Evolutionary conservation across 2,329 filamentous ascomycete species (phyloP), one percentile per base, ranked within the genome.

Genomic region (Endoconidiophora polonica): DNA sequence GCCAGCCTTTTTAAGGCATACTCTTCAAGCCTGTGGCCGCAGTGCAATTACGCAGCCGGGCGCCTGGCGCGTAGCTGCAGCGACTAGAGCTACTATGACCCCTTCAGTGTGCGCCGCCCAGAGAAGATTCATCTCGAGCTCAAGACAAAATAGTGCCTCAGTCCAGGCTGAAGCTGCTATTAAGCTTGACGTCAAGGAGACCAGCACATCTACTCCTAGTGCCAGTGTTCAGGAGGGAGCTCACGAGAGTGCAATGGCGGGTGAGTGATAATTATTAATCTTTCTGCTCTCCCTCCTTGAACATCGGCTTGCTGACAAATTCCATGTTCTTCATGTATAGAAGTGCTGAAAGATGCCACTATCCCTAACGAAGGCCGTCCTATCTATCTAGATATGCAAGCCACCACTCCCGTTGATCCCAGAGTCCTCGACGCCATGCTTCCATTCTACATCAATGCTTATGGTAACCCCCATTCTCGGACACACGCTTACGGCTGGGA

Each of bases 401-500:
- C 91, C 36, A 98, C 91, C 1, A 98, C 91, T 0, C 91, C 91
- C 16, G 79, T 91, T 53, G 91, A 98, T 59, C 91, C 91, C 22
- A 79, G 91, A 56, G 91, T 98, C 29, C 75, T 98, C 43, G 91
- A 98, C 65, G 83, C 86, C 50, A 98, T 98, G 91, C 74, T 98
- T 40, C 91, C 91, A 0, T 98, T 79, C 66, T 87, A 88, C 63
- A 90, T 88, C 36, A 87, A 88, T 55, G 76, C 93, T 45, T 98
- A 94, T 62, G 91, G 91, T 57, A 98, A 98, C 66, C 91, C 91
- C 38, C 91, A 98, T 65, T 96, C 90, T 50, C 79, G 90, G 60
- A 98, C 91, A 52, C 91, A 98, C 65, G 88, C 91, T 22, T 98
- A 98, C 65, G 91, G 91, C 46, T 98, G 91, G 91, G 91, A 98